Conservation (phyloP, 2,329 filamentous ascomycete genomes). For the Geoglossum cookeanum region DNA sequence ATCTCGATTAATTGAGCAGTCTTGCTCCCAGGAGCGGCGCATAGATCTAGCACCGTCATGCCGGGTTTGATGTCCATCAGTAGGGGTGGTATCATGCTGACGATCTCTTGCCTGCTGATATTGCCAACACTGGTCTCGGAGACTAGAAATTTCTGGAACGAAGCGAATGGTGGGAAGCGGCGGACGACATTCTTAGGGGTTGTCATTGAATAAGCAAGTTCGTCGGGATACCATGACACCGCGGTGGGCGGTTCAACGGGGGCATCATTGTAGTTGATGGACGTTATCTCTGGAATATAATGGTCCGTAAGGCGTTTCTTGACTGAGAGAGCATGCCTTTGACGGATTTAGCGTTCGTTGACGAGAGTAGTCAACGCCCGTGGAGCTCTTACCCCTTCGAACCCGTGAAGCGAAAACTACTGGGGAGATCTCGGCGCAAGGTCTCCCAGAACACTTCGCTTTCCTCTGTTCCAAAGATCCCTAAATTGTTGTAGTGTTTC, state of each 20-base stretch:
- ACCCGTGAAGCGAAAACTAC: slow-evolving; percentile 94
- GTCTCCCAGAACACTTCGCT: slow-evolving; percentile 66
- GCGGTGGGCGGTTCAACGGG: slow-evolving; percentile 66
- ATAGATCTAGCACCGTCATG: slow-evolving; percentile 88
- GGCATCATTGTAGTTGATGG: slow-evolving; percentile 68
- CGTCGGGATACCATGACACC: slow-evolving; percentile 84
- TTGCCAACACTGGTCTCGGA: slow-evolving; percentile 95
- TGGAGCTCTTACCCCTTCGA: slow-evolving; percentile 53
- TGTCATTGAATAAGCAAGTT: slow-evolving; percentile 94
- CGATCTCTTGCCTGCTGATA: slow-evolving; percentile 91
- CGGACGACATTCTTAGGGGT: slow-evolving; percentile 92
- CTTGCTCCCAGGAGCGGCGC: slow-evolving; percentile 92
- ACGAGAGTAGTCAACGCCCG: background rate
- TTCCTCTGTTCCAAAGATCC: slow-evolving; percentile 61
- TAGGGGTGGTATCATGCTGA: slow-evolving; percentile 96
- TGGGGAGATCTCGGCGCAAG: slow-evolving; percentile 69
- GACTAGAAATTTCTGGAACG: slow-evolving; percentile 94
- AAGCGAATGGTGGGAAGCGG: slow-evolving; percentile 81
- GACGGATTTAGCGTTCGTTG: background rate
- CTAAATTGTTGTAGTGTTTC: slow-evolving; percentile 63
- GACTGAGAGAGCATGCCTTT: slow-evolving; percentile 74
- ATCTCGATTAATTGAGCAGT: slow-evolving; percentile 88
- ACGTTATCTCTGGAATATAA: slow-evolving; percentile 79
- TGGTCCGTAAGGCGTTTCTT: slow-evolving; percentile 71
- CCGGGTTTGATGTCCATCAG: slow-evolving; percentile 80